Conservation (phyloP, 1,139 yeast species). For the Zygosaccharomyces sapae region DNA sequence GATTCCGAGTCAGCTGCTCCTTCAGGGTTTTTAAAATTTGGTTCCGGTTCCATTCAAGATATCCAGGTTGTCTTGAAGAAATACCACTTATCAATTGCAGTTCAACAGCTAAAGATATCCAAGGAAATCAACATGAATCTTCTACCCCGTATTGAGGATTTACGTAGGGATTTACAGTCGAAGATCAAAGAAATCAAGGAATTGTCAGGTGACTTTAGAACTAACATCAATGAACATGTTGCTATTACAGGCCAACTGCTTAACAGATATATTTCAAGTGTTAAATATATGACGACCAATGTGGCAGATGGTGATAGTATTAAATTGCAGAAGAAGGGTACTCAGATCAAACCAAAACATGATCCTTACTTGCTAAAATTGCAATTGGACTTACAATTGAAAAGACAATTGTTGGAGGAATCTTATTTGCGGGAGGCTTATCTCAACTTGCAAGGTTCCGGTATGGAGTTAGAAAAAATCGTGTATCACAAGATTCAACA, state of each 20-base stretch:
- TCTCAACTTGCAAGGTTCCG: constrained; percentile 63
- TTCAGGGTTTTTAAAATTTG: constrained; percentile 49
- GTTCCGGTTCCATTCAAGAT: constrained; percentile 48
- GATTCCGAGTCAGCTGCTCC: constrained; percentile 35
- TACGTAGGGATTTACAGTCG: constrained; percentile 58
- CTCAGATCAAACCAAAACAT: constrained; percentile 36
- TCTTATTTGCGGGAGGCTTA: constrained; percentile 67
- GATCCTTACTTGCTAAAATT: constrained; percentile 69
- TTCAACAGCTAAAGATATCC: constrained; percentile 46
- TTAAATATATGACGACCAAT: constrained; percentile 29
- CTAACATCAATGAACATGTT: constrained; percentile 35
- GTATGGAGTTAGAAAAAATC: constrained; percentile 66
- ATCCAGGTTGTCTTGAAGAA: constrained; percentile 45
- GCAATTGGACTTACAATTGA: constrained; percentile 63
- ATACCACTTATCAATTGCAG: constrained; percentile 44
- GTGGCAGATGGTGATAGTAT: constrained; percentile 22
- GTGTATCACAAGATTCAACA: constrained; percentile 62
- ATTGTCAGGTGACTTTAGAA: constrained; percentile 35
- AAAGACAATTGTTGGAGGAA: constrained; percentile 64
- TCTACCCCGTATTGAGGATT: constrained; percentile 65
- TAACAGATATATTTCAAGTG: constrained; percentile 43
- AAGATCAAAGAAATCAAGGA: constrained; percentile 56
- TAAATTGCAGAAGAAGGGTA: constrained; percentile 18
- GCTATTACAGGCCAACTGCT: constrained; percentile 44
- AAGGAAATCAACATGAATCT: constrained; percentile 54